Conservation (phyloP, 1,139 yeast genomes). For the Suhomyces taliae region DNA sequence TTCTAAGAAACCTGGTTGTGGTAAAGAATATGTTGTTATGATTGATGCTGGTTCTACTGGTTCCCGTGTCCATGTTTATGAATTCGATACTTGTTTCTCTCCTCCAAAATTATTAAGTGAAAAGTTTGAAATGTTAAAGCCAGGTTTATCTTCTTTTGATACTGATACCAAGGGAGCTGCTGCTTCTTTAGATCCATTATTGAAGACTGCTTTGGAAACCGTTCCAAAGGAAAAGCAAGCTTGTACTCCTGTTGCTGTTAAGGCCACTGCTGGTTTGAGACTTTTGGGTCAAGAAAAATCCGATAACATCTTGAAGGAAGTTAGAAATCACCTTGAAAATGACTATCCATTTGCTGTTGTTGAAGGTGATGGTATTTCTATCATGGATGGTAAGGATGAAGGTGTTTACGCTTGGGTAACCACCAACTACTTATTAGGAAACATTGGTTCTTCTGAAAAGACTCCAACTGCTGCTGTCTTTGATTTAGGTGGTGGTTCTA, state of each 20-base stretch:
- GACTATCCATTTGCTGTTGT: constrained; percentile 92
- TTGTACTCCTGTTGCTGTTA: constrained; percentile 92
- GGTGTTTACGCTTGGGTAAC: constrained; percentile 99
- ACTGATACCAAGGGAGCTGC: constrained; percentile 86
- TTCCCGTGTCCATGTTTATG: constrained; percentile 90
- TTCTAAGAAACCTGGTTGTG: neutral
- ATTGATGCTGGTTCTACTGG: constrained; percentile 98
- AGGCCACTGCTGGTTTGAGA: constrained; percentile 98
- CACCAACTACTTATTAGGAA: constrained; percentile 86
- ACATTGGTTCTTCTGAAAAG: constrained; percentile 75
- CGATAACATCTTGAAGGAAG: constrained; percentile 68
- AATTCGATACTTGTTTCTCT: constrained; percentile 78
- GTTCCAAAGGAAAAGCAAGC: constrained; percentile 72
- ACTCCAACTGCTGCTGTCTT: constrained; percentile 92
- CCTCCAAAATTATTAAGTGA: constrained; percentile 82
- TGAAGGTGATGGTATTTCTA: constrained; percentile 73
- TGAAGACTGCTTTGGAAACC: constrained; percentile 67
- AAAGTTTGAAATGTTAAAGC: constrained; percentile 83
- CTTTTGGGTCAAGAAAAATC: constrained; percentile 77
- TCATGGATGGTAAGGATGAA: constrained; percentile 96
- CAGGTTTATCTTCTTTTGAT: constrained; percentile 87
- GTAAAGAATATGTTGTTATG: constrained; percentile 66
- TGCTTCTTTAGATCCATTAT: constrained; percentile 74
- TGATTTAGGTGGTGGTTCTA: constrained; percentile 98
- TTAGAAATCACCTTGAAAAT: constrained; percentile 67